Evolutionary conservation across 192 early-diverging fungal species (phyloP).

Genomic region (Phlyctochytrium planicorne): DNA sequence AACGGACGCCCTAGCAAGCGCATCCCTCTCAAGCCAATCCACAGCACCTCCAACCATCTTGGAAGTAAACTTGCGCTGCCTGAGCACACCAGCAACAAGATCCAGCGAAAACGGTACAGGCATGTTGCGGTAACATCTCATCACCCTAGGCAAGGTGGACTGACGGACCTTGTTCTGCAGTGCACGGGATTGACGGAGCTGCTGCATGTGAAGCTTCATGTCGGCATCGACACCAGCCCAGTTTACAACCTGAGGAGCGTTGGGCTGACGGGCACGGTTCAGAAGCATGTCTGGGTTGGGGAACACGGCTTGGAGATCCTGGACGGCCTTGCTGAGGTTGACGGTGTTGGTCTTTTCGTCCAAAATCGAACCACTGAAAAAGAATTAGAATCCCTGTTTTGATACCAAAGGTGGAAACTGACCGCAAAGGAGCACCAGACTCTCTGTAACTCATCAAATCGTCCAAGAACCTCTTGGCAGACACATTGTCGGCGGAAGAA

Average conservation of each 20-base stretch:
- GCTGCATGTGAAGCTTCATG: conserved; percentile 1
- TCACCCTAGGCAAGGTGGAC: conserved; percentile 16
- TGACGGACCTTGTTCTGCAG: conserved; percentile 14
- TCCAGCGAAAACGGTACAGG: conserved; percentile 41
- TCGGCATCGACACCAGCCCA: conserved; percentile 10
- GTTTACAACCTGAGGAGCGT: not conserved
- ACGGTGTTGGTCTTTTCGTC: conserved; percentile 17
- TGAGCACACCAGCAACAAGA: conserved; percentile 45
- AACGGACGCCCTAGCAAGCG: conserved; percentile 29
- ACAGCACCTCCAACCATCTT: conserved; percentile 46
- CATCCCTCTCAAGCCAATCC: conserved; percentile 25
- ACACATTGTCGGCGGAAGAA: conserved; percentile 22
- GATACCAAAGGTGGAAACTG: no score
- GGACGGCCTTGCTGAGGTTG: conserved; percentile 10
- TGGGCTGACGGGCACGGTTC: not conserved
- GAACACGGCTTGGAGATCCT: conserved; percentile 12
- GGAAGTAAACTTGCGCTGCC: conserved; percentile 51
- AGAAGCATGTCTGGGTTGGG: conserved; percentile 1
- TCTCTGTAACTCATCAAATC: conserved; percentile 10
- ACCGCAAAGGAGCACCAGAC: not conserved
- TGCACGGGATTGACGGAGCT: not conserved
- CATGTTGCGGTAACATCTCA: conserved; percentile 41
- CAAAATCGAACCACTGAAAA: conserved; percentile 9
- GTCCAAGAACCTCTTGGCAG: conserved; percentile 27
- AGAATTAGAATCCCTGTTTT: not conserved